Percentiles rank a stretch among this genome's conserved stretches.
Conservation (phyloP, 1,139 yeast genomes). For the Blastobotrys aristatus region DNA sequence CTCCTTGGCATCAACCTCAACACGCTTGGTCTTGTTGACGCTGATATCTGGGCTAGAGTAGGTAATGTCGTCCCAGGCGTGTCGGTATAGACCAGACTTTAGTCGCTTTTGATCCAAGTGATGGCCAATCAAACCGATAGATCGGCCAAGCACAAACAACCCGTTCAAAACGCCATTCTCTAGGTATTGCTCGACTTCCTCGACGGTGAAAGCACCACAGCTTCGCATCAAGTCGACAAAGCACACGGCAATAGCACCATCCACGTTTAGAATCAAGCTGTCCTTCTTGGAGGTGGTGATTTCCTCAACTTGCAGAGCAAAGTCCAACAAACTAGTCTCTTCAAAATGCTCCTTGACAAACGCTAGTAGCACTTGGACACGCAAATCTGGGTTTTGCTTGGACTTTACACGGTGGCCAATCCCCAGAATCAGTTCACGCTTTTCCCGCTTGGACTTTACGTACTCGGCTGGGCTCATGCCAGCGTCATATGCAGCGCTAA, state of each 20-base stretch:
- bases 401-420: slow-evolving; percentile 47
- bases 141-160: slow-evolving; percentile 43
- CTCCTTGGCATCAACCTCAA: slow-evolving; percentile 35
- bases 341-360: slow-evolving; percentile 44
- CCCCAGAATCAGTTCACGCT: slow-evolving; percentile 45
- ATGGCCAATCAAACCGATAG: slow-evolving; percentile 45
- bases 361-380: slow-evolving; percentile 45
- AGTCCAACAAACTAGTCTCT: slow-evolving; percentile 39
- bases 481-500: slow-evolving; percentile 41
- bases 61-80: slow-evolving; percentile 47
- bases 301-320: slow-evolving; percentile 46
- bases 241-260: slow-evolving; percentile 44
- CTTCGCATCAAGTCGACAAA: slow-evolving; percentile 43
- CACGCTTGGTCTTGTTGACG: slow-evolving; percentile 37
- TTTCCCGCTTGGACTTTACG: slow-evolving; percentile 44
- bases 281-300: slow-evolving; percentile 47
- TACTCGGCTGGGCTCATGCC: slow-evolving; percentile 44
- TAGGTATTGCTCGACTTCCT: slow-evolving; percentile 43
- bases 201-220: slow-evolving; percentile 42
- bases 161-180: slow-evolving; percentile 45
- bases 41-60: slow-evolving; percentile 27
- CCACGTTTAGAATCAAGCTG: slow-evolving; percentile 43
- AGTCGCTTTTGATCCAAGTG: slow-evolving; percentile 45
- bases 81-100: slow-evolving; percentile 44
- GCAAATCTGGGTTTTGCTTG: slow-evolving; percentile 45